A percentile compares a stretch with the other conserved stretches of the same genome.
Evolutionary conservation across 1,284 basidiomycete species (phyloP).

Genomic region (Trichosporon sp.): DNA sequence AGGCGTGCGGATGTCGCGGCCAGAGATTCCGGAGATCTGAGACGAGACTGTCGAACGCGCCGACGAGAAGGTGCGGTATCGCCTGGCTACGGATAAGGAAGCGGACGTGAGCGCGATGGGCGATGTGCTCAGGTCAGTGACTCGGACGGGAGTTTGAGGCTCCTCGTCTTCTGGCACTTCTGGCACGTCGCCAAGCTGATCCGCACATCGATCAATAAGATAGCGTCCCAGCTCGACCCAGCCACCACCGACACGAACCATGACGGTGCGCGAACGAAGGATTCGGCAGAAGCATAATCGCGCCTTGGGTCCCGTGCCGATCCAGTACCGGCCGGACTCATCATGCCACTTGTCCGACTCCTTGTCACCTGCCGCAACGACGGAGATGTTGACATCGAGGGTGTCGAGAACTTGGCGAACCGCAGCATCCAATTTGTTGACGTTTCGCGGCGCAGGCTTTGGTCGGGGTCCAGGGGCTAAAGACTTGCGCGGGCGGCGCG

Average conservation of each 20-base stretch:
- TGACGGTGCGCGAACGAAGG: constrained; percentile 85
- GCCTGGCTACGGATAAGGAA: constrained; percentile 13
- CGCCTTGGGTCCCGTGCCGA: constrained; percentile 76
- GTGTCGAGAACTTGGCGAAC: constrained; percentile 88
- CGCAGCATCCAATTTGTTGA: constrained; percentile 85
- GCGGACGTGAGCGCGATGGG: constrained; percentile 19
- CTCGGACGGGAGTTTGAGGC: not conserved
- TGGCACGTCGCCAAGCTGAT: constrained; percentile 61
- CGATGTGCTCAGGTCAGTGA: not conserved
- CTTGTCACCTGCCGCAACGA: constrained; percentile 66
- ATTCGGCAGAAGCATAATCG: constrained; percentile 87
- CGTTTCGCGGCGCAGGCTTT: constrained; percentile 58
- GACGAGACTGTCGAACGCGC: not conserved
- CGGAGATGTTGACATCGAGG: constrained; percentile 74
- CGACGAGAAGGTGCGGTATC: not conserved
- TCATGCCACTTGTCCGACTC: constrained; percentile 67
- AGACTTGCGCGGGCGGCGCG: constrained; percentile 1
- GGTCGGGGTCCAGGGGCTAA: not conserved
- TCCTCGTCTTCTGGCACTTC: constrained; percentile 34
- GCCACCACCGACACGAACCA: constrained; percentile 94
- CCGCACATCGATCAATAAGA: constrained; percentile 79
- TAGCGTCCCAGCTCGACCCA: constrained; percentile 90
- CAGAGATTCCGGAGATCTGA: not conserved
- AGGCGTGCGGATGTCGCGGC: not conserved
- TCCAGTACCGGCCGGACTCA: constrained; percentile 92